phyloP scores from a whole-genome alignment of 2,329 filamentous ascomycete genomes.

The Nemania serpens region DNA sequence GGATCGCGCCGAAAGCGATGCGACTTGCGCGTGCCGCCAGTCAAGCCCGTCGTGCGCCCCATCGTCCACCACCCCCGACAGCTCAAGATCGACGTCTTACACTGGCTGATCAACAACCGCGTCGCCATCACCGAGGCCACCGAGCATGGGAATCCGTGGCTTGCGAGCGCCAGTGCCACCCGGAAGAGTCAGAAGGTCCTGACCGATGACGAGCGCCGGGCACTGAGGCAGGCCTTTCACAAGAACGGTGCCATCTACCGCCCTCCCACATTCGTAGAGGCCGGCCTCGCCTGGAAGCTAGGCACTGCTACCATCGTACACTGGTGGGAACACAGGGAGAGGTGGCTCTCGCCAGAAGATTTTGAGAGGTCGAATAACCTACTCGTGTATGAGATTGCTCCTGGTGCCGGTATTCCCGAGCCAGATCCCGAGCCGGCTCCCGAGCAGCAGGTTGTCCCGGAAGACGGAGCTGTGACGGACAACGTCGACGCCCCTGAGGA shows the following conservation, averaged over 20 bases:
- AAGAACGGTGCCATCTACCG: constrained; percentile 9
- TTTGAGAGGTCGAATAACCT: constrained; percentile 13
- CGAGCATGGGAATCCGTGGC: background rate
- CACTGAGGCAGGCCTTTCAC: background rate
- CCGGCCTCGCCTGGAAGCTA: constrained; percentile 12
- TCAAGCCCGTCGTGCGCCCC: constrained; percentile 4
- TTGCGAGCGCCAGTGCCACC: constrained; percentile 1
- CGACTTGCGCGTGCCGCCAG: constrained; percentile 22
- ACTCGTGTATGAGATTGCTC: constrained; percentile 5
- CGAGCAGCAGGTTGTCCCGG: background rate
- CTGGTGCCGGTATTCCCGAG: constrained; percentile 4
- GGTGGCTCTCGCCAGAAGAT: constrained; percentile 9
- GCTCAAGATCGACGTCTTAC: background rate
- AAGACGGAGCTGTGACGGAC: constrained; percentile 3
- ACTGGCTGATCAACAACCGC: constrained; percentile 1
- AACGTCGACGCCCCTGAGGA: background rate
- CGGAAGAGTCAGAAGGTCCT: background rate
- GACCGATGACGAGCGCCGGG: constrained; percentile 4
- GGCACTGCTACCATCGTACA: background rate
- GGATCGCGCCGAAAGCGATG: constrained; percentile 23
- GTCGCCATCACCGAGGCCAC: background rate
- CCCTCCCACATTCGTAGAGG: constrained; percentile 16
- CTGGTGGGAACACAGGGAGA: constrained; percentile 13
- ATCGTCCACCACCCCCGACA: background rate
- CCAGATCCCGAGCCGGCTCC: background rate